A percentile compares a stretch with the other conserved stretches of the same genome.
phyloP scores from a whole-genome alignment of 2,329 filamentous ascomycete species.

The Stagonosporopsis cucurbitacearum region DNA sequence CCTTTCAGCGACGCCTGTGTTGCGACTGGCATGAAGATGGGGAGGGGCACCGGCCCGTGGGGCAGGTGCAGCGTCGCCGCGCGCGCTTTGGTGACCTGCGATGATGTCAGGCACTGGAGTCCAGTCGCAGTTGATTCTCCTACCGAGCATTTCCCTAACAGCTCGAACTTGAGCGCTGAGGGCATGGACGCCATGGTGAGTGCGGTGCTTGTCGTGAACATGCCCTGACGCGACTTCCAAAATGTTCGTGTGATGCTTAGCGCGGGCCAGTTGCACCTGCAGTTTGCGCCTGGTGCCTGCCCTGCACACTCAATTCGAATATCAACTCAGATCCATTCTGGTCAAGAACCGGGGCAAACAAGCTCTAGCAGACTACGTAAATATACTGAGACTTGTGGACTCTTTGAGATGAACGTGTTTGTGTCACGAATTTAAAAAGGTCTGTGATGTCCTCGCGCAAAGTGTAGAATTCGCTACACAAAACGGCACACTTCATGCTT shows the following conservation, averaged over 20 bases:
- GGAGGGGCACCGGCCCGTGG: slow-evolving; percentile 87
- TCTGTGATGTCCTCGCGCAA: too few species aligned
- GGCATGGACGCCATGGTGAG: slow-evolving; percentile 46
- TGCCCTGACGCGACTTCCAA: slow-evolving; percentile 9
- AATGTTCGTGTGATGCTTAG: slow-evolving; percentile 4
- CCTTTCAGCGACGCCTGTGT: slow-evolving; percentile 97
- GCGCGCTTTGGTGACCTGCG: slow-evolving; percentile 88
- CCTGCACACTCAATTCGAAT: background rate
- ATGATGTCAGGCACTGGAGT: background rate
- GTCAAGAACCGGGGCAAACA: too few species aligned
- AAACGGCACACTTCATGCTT: too few species aligned
- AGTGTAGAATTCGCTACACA: too few species aligned
- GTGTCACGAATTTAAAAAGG: too few species aligned
- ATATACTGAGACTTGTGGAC: too few species aligned
- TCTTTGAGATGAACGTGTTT: too few species aligned
- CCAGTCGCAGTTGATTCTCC: background rate
- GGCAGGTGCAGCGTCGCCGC: slow-evolving; percentile 87
- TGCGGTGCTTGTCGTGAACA: background rate
- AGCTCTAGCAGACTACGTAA: too few species aligned
- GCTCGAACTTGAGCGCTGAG: slow-evolving; percentile 48
- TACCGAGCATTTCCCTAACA: slow-evolving; percentile 50
- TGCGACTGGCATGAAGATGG: slow-evolving; percentile 98
- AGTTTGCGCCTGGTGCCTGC: background rate
- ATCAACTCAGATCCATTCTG: background rate
- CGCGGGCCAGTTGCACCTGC: background rate